Evolutionary conservation across 164 flowering plant genomes (phyloP), one percentile per base, ranked within the genome.

Genomic region (Aristolochia contorta): DNA sequence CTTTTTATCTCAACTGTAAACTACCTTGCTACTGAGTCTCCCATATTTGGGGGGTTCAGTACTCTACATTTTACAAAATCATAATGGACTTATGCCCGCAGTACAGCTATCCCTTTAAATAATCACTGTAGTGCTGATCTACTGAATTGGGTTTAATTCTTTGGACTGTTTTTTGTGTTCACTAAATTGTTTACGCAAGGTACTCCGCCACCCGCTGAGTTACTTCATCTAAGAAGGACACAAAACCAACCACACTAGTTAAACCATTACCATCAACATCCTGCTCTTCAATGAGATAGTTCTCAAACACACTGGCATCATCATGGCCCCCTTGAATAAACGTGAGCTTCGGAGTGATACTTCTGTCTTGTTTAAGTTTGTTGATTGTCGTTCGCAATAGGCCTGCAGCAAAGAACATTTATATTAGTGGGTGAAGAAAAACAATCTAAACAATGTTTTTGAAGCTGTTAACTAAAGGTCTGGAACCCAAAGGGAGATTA

Each of bases 271-370:
- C 99, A 57, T 82, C 91, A 37, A 94, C 96, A 66, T 91, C 86
- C 59, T 94, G 99, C 64, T 94, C 99, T 70, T 94, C 99, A 2
- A 91, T 86, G 3, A 94, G 95, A 72, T 80, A 89, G 71, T 81
- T 88, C 78, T 94, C 97, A 66, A 94, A 94, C 18, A 74, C 58
- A 4, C 97, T 69, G 9, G 91, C 85, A 68, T 94, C 97, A 23
- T 88, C 99, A 32, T 88, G 85, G 20, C 95, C 97, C 50, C 91
- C 99, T 27, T 78, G 71, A 51, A 94, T 86, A 65, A 94, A 87
- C 20, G 80, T 65, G 14, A 91, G 93, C 67, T 85, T 91, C 2
- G 99, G 96, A 7, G 97, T 89, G 60, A 94, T 87, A 63, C 96
- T 81, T 68, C 99, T 85, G 63, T 85, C 91, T 68, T 86, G 87